These are phyloP conservation scores for Teratosphaeria pseudoeucalypti DNA, from an alignment of 2,329 filamentous ascomycete species.

Conservation along the genomic window DNA sequence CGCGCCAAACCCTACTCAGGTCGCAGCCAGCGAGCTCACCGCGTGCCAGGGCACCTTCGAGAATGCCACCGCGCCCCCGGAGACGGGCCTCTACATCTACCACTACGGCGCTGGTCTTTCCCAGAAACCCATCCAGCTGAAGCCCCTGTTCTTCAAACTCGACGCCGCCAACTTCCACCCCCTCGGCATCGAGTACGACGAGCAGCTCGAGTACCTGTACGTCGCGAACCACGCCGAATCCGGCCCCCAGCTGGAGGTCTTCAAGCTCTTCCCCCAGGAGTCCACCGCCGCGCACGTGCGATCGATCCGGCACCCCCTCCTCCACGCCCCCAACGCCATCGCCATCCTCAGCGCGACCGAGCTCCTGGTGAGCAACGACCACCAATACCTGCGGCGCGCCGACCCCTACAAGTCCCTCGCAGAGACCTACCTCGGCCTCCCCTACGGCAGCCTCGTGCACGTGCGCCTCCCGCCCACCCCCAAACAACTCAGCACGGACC, in stretches of 20 bases:
- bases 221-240: conserved; percentile 30
- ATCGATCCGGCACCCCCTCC: conserved; percentile 25
- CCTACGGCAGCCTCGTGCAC: conserved; percentile 29
- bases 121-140: conserved; percentile 17
- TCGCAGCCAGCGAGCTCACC: neutral
- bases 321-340: conserved; percentile 31
- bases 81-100: conserved; percentile 30
- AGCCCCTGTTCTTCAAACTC: conserved; percentile 16
- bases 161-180: conserved; percentile 30
- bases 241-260: conserved; percentile 27
- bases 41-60: conserved; percentile 19
- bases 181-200: conserved; percentile 31
- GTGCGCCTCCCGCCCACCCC: conserved; percentile 18
- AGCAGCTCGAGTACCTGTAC: conserved; percentile 26
- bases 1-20: neutral
- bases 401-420: conserved; percentile 23
- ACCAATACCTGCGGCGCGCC: conserved; percentile 24
- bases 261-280: conserved; percentile 20
- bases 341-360: conserved; percentile 23
- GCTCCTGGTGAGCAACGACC: conserved; percentile 34
- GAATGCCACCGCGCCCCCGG: conserved; percentile 8
- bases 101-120: conserved; percentile 22
- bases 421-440: conserved; percentile 30
- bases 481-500: neutral
- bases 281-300: conserved; percentile 20